A percentile compares a stretch with the other conserved stretches of the same genome.
phyloP scores from a whole-genome alignment of 2,329 filamentous ascomycete species.

The Teratosphaeria viscida region DNA sequence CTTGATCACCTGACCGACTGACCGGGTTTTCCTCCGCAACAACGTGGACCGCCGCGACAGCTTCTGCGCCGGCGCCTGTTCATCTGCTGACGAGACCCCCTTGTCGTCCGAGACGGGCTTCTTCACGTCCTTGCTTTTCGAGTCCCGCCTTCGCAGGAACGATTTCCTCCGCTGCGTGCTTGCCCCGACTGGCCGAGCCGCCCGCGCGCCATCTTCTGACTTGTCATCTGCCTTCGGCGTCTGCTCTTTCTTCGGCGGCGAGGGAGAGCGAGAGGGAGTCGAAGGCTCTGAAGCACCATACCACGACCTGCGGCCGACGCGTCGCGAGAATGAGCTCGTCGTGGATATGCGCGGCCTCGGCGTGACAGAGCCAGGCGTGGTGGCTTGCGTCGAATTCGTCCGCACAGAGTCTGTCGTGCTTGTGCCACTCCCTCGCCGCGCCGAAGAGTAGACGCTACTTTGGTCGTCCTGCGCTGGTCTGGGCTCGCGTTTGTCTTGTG shows the following conservation, averaged over 20 bases:
- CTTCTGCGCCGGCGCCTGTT: not conserved
- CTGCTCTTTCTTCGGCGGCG: conserved; percentile 17
- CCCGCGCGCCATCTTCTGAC: conserved; percentile 1
- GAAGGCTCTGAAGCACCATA: conserved; percentile 14
- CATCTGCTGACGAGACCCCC: not conserved
- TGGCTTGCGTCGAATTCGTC: conserved; percentile 14
- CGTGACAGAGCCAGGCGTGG: conserved; percentile 12
- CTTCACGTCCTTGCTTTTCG: conserved; percentile 4
- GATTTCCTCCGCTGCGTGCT: conserved; percentile 5
- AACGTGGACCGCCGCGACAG: conserved; percentile 3
- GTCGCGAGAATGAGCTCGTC: conserved; percentile 17
- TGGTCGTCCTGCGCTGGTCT: conserved; percentile 10
- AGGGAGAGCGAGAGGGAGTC: conserved; percentile 23
- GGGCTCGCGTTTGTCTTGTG: conserved; percentile 5
- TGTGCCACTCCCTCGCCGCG: conserved; percentile 9
- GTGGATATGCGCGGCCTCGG: conserved; percentile 9
- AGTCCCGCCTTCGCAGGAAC: conserved; percentile 8
- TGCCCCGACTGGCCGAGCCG: not conserved
- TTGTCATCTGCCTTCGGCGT: not conserved
- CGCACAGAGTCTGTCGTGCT: conserved; percentile 14
- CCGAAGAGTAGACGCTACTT: conserved; percentile 14
- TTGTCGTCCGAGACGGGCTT: not conserved
- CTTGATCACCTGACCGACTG: conserved; percentile 1
- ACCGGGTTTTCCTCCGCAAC: conserved; percentile 3
- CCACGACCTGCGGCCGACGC: conserved; percentile 20